Base-by-base conservation (phyloP, 2,329 filamentous ascomycete genomes). In the Myrmaecium sp. region DNA sequence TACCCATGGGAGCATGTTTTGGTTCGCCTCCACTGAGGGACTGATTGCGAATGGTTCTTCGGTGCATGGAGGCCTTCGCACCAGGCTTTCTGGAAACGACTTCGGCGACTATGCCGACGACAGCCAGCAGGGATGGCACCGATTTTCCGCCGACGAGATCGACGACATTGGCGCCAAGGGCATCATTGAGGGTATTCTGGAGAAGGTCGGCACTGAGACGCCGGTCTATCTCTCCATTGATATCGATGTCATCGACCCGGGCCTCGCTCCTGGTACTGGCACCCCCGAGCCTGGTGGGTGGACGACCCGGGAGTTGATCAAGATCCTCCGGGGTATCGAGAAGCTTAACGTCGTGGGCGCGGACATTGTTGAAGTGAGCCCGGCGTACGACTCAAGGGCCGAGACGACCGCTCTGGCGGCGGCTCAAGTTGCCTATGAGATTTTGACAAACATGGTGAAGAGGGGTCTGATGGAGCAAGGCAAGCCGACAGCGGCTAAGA, bases 1-100 rank as follows among this genome's bases (percentile, higher is more conserved):
- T 57, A 92, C 74, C 43, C 83, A 93, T 51, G 83, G 84, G 4
- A 80, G 70, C 38, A 89, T 92, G 73, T 92, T 92, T 62, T 86
- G 81, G 76, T 66, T 86, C 38, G 83, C 83, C 5, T 73, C 74
- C 25, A 71, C 73, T 16, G 83, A 92, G 49, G 80, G 79, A 0
- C 57, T 93, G 14, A 73, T 92, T 31, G 62, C 68, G 33, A 84
- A 86, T 49, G 57, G 61, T 9, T 74, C 68, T 0, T 78, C 70
- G 13, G 79, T 89, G 5, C 83, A 93, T 49, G 83, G 80, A 0
- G 83, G 83, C 2, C 58, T 92, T 26, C 72, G 83, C 23, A 91
- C 81, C 0, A 64, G 81, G 2, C 60, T 93, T 4, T 71, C 68
- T 0, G 54, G 57, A 22, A 70, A 71, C 39, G 74, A 65, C 40